These are phyloP conservation scores for Mortierella hygrophila DNA, from an alignment of 192 early-diverging fungal genomes.

Conservation along the genomic window DNA sequence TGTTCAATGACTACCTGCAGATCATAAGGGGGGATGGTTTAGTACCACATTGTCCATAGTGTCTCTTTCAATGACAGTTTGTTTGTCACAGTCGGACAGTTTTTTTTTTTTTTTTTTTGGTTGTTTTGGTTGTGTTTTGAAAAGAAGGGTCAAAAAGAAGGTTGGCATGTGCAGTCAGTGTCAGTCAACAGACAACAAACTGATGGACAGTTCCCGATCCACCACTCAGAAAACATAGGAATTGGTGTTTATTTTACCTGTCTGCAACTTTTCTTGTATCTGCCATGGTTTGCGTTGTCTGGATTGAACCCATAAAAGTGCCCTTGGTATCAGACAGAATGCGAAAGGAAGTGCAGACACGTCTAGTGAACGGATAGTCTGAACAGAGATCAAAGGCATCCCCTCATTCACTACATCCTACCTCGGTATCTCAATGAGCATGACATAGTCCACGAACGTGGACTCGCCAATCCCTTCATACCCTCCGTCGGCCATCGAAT, in stretches of 20 bases:
- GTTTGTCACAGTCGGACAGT: neutral
- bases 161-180: neutral
- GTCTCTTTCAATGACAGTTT: neutral
- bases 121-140: neutral
- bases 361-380: neutral
- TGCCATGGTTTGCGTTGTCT: neutral
- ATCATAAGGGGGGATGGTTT: neutral
- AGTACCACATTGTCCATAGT: neutral
- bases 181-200: no score
- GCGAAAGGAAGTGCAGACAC: no score
- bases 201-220: neutral
- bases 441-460: neutral
- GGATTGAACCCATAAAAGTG: no score
- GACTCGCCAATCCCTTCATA: neutral
- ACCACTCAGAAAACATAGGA: neutral
- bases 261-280: neutral
- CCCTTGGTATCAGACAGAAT: no score
- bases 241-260: neutral
- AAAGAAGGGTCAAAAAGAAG: conserved; percentile 5
- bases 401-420: neutral
- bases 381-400: neutral
- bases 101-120: neutral
- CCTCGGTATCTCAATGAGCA: neutral
- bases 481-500: no score
- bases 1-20: neutral